Evolutionary conservation across 768 basidiomycete species (phyloP).

Genomic region (Tephrocybe sp.): DNA sequence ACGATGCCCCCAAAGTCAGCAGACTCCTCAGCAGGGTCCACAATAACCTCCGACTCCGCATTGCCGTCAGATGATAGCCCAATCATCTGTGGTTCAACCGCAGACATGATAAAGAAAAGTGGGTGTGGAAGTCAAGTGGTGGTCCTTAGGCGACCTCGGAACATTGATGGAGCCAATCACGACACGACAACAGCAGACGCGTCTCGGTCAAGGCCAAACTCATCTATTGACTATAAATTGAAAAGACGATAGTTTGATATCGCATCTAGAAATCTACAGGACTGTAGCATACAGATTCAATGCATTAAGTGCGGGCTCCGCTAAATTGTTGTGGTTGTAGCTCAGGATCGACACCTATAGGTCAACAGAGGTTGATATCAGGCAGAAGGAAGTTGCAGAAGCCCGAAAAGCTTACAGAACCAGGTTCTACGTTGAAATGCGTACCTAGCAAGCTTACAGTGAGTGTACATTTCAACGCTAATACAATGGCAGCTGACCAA

Average conservation of each 20-base stretch:
- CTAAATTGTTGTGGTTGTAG: conserved; percentile 79
- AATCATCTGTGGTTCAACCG: conserved; percentile 20
- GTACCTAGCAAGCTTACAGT: conserved; percentile 46
- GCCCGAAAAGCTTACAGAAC: conserved; percentile 51
- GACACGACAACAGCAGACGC: conserved; percentile 33
- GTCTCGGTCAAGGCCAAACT: conserved; percentile 18
- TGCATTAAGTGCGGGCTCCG: conserved; percentile 74
- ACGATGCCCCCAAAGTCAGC: conserved; percentile 15
- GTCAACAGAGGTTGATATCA: conserved; percentile 3
- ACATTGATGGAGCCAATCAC: conserved; percentile 21
- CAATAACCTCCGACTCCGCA: conserved; percentile 13
- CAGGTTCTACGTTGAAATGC: conserved; percentile 83
- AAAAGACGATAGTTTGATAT: no score
- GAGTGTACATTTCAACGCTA: conserved; percentile 10
- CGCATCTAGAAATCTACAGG: conserved; percentile 6
- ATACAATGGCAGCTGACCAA: conserved; percentile 23
- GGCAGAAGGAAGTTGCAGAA: background rate
- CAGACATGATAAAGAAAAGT: conserved; percentile 25
- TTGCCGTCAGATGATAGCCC: conserved; percentile 16
- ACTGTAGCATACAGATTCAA: conserved; percentile 63
- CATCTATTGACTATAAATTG: background rate
- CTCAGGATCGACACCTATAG: conserved; percentile 71
- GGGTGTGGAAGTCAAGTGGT: conserved; percentile 6
- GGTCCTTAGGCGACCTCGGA: background rate
- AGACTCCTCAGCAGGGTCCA: conserved; percentile 16